These are phyloP conservation scores for Xylaria castorea DNA, from an alignment of 495 filamentous ascomycete genomes.

Conservation along the genomic window DNA sequence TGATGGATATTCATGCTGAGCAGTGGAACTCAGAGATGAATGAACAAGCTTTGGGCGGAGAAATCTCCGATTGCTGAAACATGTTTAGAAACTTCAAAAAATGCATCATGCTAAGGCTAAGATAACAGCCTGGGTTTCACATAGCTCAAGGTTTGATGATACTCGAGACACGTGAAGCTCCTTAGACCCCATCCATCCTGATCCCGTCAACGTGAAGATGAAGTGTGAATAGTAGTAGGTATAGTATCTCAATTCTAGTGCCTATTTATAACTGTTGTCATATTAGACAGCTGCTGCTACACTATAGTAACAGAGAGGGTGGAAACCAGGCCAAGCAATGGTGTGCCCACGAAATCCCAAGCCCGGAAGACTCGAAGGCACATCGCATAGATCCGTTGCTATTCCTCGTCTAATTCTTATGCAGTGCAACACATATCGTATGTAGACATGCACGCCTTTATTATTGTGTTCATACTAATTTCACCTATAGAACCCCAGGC, in stretches of 20 bases:
- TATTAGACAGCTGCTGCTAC: not conserved
- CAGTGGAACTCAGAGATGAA: constrained; percentile 2
- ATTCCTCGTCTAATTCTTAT: not conserved
- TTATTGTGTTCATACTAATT: not conserved
- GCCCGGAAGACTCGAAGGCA: not conserved
- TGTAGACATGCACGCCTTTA: not conserved
- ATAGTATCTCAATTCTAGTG: not conserved
- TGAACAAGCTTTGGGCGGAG: constrained; percentile 9
- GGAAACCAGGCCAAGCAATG: not conserved
- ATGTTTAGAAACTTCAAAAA: not conserved
- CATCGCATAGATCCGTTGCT: not conserved
- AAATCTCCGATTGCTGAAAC: not conserved
- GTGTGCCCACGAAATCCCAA: not conserved
- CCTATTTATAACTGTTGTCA: not conserved
- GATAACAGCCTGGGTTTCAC: not conserved
- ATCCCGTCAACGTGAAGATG: not conserved
- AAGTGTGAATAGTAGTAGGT: not conserved
- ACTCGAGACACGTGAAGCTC: constrained; percentile 1
- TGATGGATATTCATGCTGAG: constrained; percentile 22
- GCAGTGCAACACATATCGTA: not conserved
- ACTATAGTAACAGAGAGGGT: not conserved
- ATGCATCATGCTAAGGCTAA: not conserved
- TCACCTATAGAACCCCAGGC: not conserved
- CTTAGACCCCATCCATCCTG: not conserved
- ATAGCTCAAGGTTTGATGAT: not conserved